Conservation (phyloP, 2,329 filamentous ascomycete species). For the Neofusicoccum kwambonambiense region DNA sequence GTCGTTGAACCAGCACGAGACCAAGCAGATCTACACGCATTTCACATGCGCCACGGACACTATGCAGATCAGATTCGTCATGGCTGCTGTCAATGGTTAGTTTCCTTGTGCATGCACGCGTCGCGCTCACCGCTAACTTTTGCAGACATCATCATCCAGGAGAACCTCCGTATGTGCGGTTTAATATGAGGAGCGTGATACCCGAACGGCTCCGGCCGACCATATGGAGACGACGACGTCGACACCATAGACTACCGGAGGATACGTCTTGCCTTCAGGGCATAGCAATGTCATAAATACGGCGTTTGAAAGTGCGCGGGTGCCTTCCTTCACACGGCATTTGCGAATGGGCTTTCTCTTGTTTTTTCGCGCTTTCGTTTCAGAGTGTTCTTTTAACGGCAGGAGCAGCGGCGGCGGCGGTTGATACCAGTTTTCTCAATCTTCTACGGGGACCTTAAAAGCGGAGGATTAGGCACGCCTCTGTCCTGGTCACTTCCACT, state of each 20-base stretch:
- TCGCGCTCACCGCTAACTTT: neutral
- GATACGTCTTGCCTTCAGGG: slow-evolving; percentile 9
- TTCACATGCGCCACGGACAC: slow-evolving; percentile 99
- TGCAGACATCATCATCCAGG: slow-evolving; percentile 98
- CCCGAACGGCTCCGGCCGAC: slow-evolving; percentile 10
- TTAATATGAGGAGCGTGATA: slow-evolving; percentile 69
- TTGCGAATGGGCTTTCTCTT: neutral
- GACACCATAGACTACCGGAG: slow-evolving; percentile 15
- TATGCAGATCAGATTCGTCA: slow-evolving; percentile 98
- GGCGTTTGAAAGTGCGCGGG: slow-evolving; percentile 19
- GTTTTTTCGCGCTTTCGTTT: slow-evolving; percentile 13
- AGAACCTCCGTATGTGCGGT: slow-evolving; percentile 95
- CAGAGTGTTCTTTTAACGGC: slow-evolving; percentile 4
- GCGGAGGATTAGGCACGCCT: slow-evolving; percentile 15
- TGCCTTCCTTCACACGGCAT: slow-evolving; percentile 14
- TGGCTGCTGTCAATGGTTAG: slow-evolving; percentile 98
- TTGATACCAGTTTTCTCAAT: slow-evolving; percentile 18
- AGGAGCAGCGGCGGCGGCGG: slow-evolving; percentile 15
- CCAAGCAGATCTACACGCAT: slow-evolving; percentile 99
- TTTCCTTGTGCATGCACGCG: slow-evolving; percentile 12
- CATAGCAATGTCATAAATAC: slow-evolving; percentile 17
- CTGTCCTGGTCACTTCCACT: slow-evolving; percentile 16
- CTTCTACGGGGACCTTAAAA: slow-evolving; percentile 10
- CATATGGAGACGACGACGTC: slow-evolving; percentile 12
- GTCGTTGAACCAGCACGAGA: slow-evolving; percentile 97